These are phyloP conservation scores for Penicillium sp. DNA, from an alignment of 2,329 filamentous ascomycete species.

Conservation along the genomic window DNA sequence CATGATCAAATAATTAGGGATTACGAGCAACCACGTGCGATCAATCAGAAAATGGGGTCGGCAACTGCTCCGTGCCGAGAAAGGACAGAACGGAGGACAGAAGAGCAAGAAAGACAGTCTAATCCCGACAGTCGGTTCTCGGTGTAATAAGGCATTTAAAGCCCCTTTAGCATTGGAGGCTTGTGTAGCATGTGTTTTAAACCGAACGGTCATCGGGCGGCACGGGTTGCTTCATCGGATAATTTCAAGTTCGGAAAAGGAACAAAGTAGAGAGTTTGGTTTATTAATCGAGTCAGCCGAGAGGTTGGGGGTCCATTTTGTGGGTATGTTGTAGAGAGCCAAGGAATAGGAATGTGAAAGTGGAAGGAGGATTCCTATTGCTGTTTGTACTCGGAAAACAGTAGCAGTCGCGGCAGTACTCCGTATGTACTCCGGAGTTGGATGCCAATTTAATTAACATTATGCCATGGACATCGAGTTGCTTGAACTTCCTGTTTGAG, in stretches of 20 bases:
- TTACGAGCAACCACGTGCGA: background rate
- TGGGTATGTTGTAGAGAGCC: background rate
- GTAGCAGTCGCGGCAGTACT: background rate
- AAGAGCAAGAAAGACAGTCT: background rate
- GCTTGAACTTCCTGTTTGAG: constrained; percentile 22
- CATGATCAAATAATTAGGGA: background rate
- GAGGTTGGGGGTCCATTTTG: background rate
- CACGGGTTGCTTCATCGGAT: constrained; percentile 8
- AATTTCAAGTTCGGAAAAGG: background rate
- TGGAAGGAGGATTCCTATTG: background rate
- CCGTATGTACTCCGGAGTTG: background rate
- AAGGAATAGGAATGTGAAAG: background rate
- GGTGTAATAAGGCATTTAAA: background rate
- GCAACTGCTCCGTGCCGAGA: constrained; percentile 5
- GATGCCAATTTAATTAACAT: background rate
- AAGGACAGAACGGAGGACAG: background rate
- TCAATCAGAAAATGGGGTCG: background rate
- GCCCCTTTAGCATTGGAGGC: too few species aligned
- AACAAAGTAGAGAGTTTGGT: constrained; percentile 3
- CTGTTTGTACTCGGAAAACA: background rate
- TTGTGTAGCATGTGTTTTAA: background rate
- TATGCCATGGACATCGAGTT: background rate
- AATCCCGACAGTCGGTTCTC: background rate
- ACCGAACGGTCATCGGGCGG: background rate
- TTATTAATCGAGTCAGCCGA: constrained; percentile 9